Evolutionary conservation across 2,329 filamentous ascomycete species (phyloP), one percentile per base, ranked within the genome.

Genomic region (Simplicillium aogashimaense): DNA sequence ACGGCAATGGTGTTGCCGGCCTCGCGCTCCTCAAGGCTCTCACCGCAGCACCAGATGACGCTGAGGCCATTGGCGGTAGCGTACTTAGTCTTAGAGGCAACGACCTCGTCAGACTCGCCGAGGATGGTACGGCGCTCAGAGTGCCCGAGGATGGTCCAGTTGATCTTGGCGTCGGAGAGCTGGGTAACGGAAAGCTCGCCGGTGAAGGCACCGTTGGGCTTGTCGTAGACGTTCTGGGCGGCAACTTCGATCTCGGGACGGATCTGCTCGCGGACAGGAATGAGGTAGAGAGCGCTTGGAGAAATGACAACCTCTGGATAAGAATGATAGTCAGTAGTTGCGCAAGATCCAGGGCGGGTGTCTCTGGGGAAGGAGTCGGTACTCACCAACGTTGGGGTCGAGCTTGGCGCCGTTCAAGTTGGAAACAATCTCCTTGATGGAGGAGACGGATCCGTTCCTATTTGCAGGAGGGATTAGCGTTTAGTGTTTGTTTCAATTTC

Each of bases 41-140:
- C 92, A 55, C 92, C 92, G 63, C 87, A 92, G 81, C 92, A 98
- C 70, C 95, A 84, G 66, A 98, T 95, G 58, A 97, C 92, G 52
- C 78, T 74, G 50, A 98, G 62, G 47, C 88, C 90, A 56, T 84
- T 84, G 58, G 94, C 86, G 44, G 92, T 73, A 46, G 92, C 88
- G 56, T 80, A 81, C 78, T 94, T 95, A 65, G 88, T 92, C 84
- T 98, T 98, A 69, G 75, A 78, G 48, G 90, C 87, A 51, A 97
- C 79, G 53, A 92, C 81, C 52, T 79, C 74, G 65, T 95, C 87
- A 50, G 76, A 76, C 75, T 98, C 92, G 63, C 81, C 77, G 48
- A 97, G 74, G 61, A 97, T 81, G 40, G 87, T 86, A 54, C 92
- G 83, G 55, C 92, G 85, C 76, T 98, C 92, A 47, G 85, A 92